Conservation (phyloP, 345 rosid species). For the Populus simonii region DNA sequence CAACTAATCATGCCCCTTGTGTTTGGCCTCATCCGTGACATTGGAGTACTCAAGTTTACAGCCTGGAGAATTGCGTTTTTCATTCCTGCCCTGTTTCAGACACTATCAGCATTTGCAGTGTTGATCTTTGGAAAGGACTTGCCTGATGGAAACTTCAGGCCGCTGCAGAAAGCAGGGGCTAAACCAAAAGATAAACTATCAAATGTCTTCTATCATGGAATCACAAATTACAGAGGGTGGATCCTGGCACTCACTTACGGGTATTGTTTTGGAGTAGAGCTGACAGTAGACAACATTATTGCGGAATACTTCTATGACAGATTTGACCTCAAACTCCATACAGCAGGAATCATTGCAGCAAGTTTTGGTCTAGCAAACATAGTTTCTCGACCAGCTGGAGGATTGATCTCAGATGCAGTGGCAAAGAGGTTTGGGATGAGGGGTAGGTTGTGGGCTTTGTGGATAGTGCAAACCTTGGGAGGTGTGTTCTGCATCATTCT, state of each 20-base stretch:
- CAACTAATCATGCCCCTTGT: slow-evolving; percentile 88
- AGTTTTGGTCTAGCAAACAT: slow-evolving; percentile 75
- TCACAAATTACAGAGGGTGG: slow-evolving; percentile 77
- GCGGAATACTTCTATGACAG: slow-evolving; percentile 87
- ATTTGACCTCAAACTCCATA: slow-evolving; percentile 64
- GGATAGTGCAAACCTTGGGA: slow-evolving; percentile 69
- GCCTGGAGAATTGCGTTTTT: slow-evolving; percentile 89
- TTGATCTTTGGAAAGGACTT: slow-evolving; percentile 73
- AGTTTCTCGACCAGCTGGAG: slow-evolving; percentile 74
- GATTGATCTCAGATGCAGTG: slow-evolving; percentile 55
- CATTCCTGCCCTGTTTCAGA: slow-evolving; percentile 77
- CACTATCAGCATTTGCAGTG: slow-evolving; percentile 60
- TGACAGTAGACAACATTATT: slow-evolving; percentile 74
- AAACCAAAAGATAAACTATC: slow-evolving; percentile 58
- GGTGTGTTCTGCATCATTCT: slow-evolving; percentile 72
- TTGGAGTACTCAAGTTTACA: slow-evolving; percentile 66
- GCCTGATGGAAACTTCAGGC: slow-evolving; percentile 66
- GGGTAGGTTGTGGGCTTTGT: slow-evolving; percentile 80
- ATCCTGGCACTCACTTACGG: slow-evolving; percentile 77
- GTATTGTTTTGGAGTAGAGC: slow-evolving; percentile 86
- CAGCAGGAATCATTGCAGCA: slow-evolving; percentile 86
- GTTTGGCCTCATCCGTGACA: slow-evolving; percentile 41
- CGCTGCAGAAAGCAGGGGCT: slow-evolving; percentile 61
- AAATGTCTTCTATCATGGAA: slow-evolving; percentile 42
- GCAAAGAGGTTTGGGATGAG: slow-evolving; percentile 78